Evolutionary conservation across 1,284 basidiomycete species (phyloP), one percentile per base, ranked within the genome.

Genomic region (Boletus calvinii): DNA sequence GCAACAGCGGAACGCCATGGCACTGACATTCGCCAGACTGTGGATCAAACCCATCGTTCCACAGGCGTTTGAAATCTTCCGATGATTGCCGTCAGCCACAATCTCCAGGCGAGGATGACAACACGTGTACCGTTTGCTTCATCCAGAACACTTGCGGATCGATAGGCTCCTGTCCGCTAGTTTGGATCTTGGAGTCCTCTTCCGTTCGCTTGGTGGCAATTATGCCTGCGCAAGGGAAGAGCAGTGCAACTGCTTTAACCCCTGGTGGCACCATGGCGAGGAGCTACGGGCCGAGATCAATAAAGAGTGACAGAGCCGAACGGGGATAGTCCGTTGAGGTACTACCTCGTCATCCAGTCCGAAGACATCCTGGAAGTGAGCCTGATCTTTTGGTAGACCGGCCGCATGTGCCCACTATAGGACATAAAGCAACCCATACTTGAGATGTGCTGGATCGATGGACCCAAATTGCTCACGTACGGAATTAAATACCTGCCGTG

Each of bases 11-110:
- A 62, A 46, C 30, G 31, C 50, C 17, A 57, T 40, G 53, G 26
- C 5, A 67, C 81, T 58, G 56, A 87, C 85, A 62, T 93, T 93
- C 17, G 79, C 79, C 42, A 93, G 65, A 4, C 90, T 83, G 65
- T 96, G 93, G 12, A 96, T 74, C 8, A 96, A 74, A 0, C 86
- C 93, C 62, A 95, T 94, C 0, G 92, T 94, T 2, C 93, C 93
- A 62, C 93, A 95, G 0, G 93, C 92, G 64, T 94, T 94, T 1
- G 77, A 70, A 54, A 94, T 93, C 90, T 92, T 54, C 30, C 41
- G 18, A 44, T 20, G 22, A 17, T 22, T 15, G 12, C 18, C 17
- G 17, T 60, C 43, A 68, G 57, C 29, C 13, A 39, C 30, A 24
- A 8, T 12, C 10, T 12, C 13, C 24, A 32, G 1, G 22, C 1